Conservation (phyloP, 352 stramenopile species). For the Pythium grandisporangium region DNA sequence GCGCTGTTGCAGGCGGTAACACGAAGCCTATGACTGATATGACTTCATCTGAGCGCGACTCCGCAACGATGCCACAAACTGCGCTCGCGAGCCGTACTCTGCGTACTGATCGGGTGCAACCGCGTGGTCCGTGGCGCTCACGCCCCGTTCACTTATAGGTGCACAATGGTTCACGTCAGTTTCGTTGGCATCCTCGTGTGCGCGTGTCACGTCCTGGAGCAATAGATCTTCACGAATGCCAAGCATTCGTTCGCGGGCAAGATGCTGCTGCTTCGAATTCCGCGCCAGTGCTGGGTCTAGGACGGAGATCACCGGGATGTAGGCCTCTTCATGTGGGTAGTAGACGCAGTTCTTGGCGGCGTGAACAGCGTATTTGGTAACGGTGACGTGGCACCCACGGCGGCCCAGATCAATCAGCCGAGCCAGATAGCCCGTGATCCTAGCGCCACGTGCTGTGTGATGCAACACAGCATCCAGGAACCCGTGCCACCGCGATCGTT, state of each 20-base stretch:
- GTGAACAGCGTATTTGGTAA: slow-evolving; percentile 22
- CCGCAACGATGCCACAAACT: slow-evolving; percentile 9
- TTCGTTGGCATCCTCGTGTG: not conserved
- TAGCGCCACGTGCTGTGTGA: slow-evolving; percentile 31
- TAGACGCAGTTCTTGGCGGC: slow-evolving; percentile 45
- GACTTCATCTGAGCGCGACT: not conserved
- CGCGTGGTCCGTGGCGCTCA: no score
- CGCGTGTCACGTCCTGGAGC: not conserved
- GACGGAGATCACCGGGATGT: slow-evolving; percentile 56
- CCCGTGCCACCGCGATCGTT: slow-evolving; percentile 49
- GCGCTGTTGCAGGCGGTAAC: not conserved
- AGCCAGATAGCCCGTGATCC: slow-evolving; percentile 61
- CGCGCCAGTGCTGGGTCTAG: slow-evolving; percentile 12
- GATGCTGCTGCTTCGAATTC: not conserved
- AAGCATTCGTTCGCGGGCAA: slow-evolving; percentile 2
- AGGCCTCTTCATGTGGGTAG: slow-evolving; percentile 47
- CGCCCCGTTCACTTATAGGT: no score
- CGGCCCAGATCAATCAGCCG: slow-evolving; percentile 34
- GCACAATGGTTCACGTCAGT: no score
- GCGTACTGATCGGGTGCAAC: no score
- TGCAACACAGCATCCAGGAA: slow-evolving; percentile 50
- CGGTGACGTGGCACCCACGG: slow-evolving; percentile 23
- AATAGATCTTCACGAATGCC: slow-evolving; percentile 5
- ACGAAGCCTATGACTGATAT: not conserved
- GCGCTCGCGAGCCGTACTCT: slow-evolving; percentile 2